phyloP scores from a whole-genome alignment of 306 rosid genomes.

The Prunus padus region DNA sequence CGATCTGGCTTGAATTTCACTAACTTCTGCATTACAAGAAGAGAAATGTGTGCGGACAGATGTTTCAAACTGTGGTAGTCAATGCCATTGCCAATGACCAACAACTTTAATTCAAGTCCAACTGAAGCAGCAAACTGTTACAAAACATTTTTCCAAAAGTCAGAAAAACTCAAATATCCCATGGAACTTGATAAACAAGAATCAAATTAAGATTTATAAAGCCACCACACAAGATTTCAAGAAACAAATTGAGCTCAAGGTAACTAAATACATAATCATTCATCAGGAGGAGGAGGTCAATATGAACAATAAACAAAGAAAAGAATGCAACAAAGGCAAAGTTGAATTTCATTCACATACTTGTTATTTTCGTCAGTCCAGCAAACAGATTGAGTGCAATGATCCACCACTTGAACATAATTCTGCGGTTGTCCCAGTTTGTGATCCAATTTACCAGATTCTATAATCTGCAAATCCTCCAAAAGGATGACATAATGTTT shows the following conservation, averaged over 20 bases:
- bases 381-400: constrained; percentile 19
- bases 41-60: not conserved
- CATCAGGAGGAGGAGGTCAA: too few relatives aligned
- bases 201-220: not conserved
- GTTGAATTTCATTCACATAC: constrained; percentile 10
- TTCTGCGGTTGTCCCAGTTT: constrained; percentile 28
- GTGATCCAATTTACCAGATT: constrained; percentile 65
- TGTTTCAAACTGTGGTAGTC: not conserved
- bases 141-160: not conserved
- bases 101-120: constrained; percentile 21
- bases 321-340: not conserved
- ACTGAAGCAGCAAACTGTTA: constrained; percentile 35
- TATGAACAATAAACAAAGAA: not conserved
- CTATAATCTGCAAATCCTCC: constrained; percentile 74
- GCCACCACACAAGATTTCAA: not conserved
- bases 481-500: constrained; percentile 57
- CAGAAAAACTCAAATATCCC: not conserved
- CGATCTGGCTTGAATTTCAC: not conserved
- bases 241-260: too few relatives aligned
- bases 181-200: not conserved
- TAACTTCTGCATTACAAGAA: not conserved
- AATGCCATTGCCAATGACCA: not conserved
- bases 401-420: constrained; percentile 36
- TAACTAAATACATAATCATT: too few relatives aligned
- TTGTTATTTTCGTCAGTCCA: constrained; percentile 30